A percentile compares a stretch with the other conserved stretches of the same genome.
These are phyloP conservation scores for Ceratocystis diversiconidia DNA, from an alignment of 2,329 filamentous ascomycete species.

Conservation along the genomic window DNA sequence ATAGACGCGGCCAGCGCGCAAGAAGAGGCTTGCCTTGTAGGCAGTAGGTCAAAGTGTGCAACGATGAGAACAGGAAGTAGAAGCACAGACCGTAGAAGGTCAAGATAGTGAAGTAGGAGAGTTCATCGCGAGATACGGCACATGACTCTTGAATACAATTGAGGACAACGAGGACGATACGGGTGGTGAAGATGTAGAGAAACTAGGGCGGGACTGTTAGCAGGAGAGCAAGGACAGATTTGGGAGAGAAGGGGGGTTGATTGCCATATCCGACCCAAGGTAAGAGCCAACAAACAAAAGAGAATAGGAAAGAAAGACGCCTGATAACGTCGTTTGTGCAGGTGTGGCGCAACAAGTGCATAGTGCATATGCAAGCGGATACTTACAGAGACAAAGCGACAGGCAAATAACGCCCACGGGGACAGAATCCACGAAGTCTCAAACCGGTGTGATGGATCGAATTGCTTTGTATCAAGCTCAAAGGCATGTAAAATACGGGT, in stretches of 20 bases:
- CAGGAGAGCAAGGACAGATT: too few relatives aligned
- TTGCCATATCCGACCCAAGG: not conserved
- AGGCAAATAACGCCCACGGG: constrained; percentile 44
- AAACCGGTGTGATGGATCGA: constrained; percentile 50
- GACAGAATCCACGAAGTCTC: constrained; percentile 70
- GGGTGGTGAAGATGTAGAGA: constrained; percentile 55
- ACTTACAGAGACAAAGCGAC: constrained; percentile 42
- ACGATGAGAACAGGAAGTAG: constrained; percentile 54
- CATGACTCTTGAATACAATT: constrained; percentile 38
- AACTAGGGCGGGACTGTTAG: constrained; percentile 25
- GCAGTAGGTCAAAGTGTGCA: constrained; percentile 57
- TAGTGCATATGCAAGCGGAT: not conserved
- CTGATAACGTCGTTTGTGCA: too few relatives aligned
- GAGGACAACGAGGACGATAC: constrained; percentile 57
- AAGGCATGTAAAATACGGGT: constrained; percentile 22
- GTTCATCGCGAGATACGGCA: constrained; percentile 37
- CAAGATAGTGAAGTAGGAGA: constrained; percentile 72
- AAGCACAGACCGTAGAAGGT: constrained; percentile 74
- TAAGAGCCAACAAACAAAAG: not conserved
- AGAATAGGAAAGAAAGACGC: too few relatives aligned
- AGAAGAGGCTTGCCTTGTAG: constrained; percentile 39
- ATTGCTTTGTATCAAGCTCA: constrained; percentile 30
- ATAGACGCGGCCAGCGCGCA: constrained; percentile 42
- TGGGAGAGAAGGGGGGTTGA: too few relatives aligned
- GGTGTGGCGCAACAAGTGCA: not conserved